phyloP scores from a whole-genome alignment of 768 basidiomycete genomes.

The Rhodotorula graminis region DNA sequence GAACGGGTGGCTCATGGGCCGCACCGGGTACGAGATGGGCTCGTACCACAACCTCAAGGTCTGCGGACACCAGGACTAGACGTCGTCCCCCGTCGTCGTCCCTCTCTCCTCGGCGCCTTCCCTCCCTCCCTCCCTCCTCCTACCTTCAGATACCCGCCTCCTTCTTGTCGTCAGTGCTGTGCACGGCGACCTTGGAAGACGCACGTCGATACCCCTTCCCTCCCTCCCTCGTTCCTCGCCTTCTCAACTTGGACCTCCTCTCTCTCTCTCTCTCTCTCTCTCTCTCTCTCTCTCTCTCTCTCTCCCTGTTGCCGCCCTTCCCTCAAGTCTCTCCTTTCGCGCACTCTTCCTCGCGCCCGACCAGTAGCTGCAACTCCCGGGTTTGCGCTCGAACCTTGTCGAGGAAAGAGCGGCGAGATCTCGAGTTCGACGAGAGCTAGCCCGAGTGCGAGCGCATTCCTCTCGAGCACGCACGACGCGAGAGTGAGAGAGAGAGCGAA shows the following conservation, averaged over 20 bases:
- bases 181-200: not conserved
- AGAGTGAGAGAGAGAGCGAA: too few species aligned
- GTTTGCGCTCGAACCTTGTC: not conserved
- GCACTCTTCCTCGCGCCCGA: not conserved
- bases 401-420: too few species aligned
- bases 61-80: not conserved
- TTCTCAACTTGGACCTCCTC: not conserved
- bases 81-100: too few species aligned
- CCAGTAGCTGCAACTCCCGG: not conserved
- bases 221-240: not conserved
- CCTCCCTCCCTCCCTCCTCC: not conserved
- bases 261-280: too few species aligned
- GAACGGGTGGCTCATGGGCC: conserved; percentile 34
- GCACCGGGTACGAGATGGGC: conserved; percentile 27
- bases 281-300: too few species aligned
- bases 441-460: too few species aligned
- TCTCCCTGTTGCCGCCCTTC: not conserved
- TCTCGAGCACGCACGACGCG: too few species aligned
- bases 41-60: conserved; percentile 24
- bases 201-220: not conserved
- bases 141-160: not conserved
- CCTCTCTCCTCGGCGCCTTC: too few species aligned
- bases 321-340: not conserved
- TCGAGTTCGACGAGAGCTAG: not conserved
- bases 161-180: not conserved